phyloP scores from a whole-genome alignment of 169 alveolate genomes.

The Babesia bigemina region DNA sequence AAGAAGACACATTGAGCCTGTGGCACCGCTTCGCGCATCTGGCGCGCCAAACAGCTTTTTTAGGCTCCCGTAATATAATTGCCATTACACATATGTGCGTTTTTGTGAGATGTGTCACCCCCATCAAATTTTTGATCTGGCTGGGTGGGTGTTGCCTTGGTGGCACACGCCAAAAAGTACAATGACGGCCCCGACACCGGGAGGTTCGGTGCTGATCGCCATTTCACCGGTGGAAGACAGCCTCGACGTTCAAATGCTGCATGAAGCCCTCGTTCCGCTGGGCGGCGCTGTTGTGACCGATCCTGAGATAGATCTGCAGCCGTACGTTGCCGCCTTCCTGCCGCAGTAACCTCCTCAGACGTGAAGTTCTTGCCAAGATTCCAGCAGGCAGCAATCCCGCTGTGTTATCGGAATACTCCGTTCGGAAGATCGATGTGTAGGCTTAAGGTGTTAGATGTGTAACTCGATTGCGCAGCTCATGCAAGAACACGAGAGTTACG shows the following conservation, averaged over 20 bases:
- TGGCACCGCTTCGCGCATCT: not conserved
- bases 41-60: not conserved
- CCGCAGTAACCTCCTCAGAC: not conserved
- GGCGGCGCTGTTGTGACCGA: slow-evolving; percentile 1
- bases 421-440: not conserved
- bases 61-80: not conserved
- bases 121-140: not conserved
- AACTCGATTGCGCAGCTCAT: not conserved
- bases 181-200: not conserved
- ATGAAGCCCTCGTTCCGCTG: not conserved
- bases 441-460: not conserved
- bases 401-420: not conserved
- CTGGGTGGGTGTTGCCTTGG: not conserved
- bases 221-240: not conserved
- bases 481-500: not conserved
- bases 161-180: not conserved
- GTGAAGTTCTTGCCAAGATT: not conserved
- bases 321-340: not conserved
- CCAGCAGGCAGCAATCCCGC: not conserved
- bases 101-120: not conserved
- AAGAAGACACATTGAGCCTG: slow-evolving; percentile 2
- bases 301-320: not conserved
- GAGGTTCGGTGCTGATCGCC: not conserved
- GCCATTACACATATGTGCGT: too few relatives aligned
- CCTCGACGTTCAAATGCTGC: not conserved